Conservation (phyloP, 306 rosid species). For the Dryas octopetala region DNA sequence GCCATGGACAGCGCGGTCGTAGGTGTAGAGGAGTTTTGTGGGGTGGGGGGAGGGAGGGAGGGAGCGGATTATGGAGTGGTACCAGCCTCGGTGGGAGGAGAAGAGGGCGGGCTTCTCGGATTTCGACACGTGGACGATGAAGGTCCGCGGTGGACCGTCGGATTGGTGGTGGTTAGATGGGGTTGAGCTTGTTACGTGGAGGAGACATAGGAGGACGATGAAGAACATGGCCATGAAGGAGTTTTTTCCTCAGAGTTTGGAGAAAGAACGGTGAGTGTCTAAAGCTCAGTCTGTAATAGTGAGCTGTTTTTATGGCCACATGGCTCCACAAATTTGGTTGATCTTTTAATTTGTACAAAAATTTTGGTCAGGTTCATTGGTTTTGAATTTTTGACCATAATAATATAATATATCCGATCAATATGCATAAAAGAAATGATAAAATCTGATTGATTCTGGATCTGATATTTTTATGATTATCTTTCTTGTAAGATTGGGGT, state of each 20-base stretch:
- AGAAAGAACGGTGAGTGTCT: not conserved
- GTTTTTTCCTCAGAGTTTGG: slow-evolving; percentile 2
- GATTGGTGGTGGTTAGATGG: slow-evolving; percentile 12
- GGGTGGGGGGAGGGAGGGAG: slow-evolving; percentile 65
- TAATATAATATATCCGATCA: not conserved
- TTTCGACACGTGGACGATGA: slow-evolving; percentile 71
- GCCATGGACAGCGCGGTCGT: slow-evolving; percentile 53
- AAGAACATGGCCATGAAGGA: slow-evolving; percentile 16
- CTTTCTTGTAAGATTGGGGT: not conserved
- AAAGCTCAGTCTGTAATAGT: too few relatives aligned
- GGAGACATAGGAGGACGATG: slow-evolving; percentile 19
- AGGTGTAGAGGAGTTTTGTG: slow-evolving; percentile 61
- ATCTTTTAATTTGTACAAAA: not conserved
- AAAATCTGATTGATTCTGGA: not conserved
- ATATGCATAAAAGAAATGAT: too few relatives aligned
- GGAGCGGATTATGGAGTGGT: slow-evolving; percentile 59
- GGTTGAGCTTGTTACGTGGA: slow-evolving; percentile 18
- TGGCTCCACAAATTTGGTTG: too few relatives aligned
- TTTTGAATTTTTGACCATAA: not conserved
- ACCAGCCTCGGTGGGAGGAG: slow-evolving; percentile 62
- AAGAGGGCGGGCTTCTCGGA: slow-evolving; percentile 51
- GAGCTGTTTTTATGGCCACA: too few relatives aligned
- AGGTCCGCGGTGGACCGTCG: slow-evolving; percentile 51
- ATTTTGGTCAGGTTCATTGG: not conserved
- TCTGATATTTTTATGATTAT: not conserved